Evolutionary conservation across 2,329 filamentous ascomycete species (phyloP).

Genomic region (Aspergillus flavus): DNA sequence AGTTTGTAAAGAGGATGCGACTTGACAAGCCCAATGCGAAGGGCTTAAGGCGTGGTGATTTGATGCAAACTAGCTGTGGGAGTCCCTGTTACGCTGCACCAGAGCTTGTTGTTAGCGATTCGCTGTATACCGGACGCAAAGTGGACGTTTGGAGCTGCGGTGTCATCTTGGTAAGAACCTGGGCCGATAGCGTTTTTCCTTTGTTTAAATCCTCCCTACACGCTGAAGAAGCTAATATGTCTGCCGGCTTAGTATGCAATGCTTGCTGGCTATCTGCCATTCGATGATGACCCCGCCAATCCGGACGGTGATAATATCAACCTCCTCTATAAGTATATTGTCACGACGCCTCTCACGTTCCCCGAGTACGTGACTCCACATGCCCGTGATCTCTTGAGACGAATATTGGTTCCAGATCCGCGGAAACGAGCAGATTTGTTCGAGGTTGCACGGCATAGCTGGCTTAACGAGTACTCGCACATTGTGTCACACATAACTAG

Average conservation of each 20-base stretch:
- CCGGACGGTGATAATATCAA: constrained; percentile 99
- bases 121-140: constrained; percentile 93
- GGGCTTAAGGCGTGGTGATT: constrained; percentile 80
- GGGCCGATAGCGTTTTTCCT: background rate
- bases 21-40: constrained; percentile 76
- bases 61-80: constrained; percentile 99
- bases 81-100: constrained; percentile 97
- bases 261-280: constrained; percentile 95
- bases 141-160: constrained; percentile 99
- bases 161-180: constrained; percentile 81
- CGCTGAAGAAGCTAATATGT: constrained; percentile 2
- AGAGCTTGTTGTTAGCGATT: constrained; percentile 95
- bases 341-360: constrained; percentile 93
- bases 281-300: constrained; percentile 97
- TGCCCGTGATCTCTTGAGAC: constrained; percentile 84
- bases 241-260: constrained; percentile 81
- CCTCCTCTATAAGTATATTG: constrained; percentile 97
- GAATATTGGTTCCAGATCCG: constrained; percentile 93
- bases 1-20: constrained; percentile 84
- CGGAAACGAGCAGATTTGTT: constrained; percentile 94
- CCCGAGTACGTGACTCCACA: constrained; percentile 98
- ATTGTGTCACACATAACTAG: constrained; percentile 97
- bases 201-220: background rate
- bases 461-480: constrained; percentile 96
- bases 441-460: constrained; percentile 95